phyloP scores from a whole-genome alignment of 345 rosid species.

The Viola odorata region DNA sequence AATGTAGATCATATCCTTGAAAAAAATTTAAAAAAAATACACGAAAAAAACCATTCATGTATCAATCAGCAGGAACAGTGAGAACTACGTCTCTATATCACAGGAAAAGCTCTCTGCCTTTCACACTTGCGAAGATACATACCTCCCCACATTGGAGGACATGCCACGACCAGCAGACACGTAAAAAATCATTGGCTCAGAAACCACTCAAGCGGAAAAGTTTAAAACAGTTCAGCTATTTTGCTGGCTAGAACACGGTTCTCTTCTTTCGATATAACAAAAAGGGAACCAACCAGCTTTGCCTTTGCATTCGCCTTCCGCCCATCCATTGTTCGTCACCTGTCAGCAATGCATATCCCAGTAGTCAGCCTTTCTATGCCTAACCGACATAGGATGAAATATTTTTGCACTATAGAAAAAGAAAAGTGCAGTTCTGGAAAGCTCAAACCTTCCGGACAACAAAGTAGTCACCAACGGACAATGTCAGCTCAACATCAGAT shows the following conservation, averaged over 20 bases:
- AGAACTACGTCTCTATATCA: slow-evolving; percentile 23
- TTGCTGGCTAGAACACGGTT: slow-evolving; percentile 85
- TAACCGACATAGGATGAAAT: neutral
- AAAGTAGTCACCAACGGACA: slow-evolving; percentile 82
- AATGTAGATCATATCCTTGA: neutral
- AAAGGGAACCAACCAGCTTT: slow-evolving; percentile 94
- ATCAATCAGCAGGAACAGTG: slow-evolving; percentile 1
- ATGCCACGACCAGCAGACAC: slow-evolving; percentile 10
- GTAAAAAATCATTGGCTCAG: slow-evolving; percentile 19
- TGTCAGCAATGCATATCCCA: slow-evolving; percentile 21
- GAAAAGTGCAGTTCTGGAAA: slow-evolving; percentile 7
- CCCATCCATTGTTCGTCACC: slow-evolving; percentile 90
- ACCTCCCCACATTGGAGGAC: slow-evolving; percentile 14
- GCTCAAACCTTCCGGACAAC: slow-evolving; percentile 81
- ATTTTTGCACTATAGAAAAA: neutral
- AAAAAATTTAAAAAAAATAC: slow-evolving; percentile 13
- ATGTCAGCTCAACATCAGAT: slow-evolving; percentile 66
- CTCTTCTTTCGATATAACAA: slow-evolving; percentile 76
- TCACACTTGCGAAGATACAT: slow-evolving; percentile 3
- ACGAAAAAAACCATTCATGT: slow-evolving; percentile 16
- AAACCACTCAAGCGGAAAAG: slow-evolving; percentile 11
- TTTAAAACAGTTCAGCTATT: slow-evolving; percentile 75
- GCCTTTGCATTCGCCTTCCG: slow-evolving; percentile 96
- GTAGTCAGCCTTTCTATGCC: slow-evolving; percentile 1
- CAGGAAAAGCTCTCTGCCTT: slow-evolving; percentile 14